phyloP scores from a whole-genome alignment of 2,329 filamentous ascomycete species.

The Lasiodiplodia theobromae region DNA sequence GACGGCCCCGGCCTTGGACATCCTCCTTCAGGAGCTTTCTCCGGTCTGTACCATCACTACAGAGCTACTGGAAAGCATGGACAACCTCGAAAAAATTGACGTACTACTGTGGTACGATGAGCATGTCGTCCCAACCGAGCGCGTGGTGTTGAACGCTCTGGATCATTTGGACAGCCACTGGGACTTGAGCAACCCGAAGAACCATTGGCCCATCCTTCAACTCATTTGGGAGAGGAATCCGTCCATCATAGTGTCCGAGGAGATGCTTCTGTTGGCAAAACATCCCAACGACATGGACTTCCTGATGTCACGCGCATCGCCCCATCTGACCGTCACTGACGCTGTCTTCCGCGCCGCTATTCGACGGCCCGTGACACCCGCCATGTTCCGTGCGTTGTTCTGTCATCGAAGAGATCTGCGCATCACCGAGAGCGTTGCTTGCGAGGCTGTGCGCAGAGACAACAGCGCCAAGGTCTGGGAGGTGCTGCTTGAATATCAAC shows the following conservation, averaged over 20 bases:
- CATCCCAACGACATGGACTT: not conserved
- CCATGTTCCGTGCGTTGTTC: not conserved
- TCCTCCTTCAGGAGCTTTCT: not conserved
- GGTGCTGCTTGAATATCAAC: conserved; percentile 1
- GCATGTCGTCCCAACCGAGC: not conserved
- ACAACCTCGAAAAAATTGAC: not conserved
- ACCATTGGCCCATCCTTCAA: not conserved
- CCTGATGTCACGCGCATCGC: not conserved
- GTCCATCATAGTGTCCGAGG: not conserved
- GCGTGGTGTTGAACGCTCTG: not conserved
- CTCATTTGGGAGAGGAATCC: not conserved
- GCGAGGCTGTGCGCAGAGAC: not conserved
- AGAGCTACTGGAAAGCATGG: not conserved
- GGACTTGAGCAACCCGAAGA: not conserved
- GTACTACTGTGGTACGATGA: not conserved
- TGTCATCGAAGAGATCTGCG: not conserved
- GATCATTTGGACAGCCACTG: not conserved
- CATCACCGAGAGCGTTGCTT: not conserved
- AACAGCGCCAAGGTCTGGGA: accelerated
- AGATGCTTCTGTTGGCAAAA: not conserved
- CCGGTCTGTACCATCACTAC: not conserved
- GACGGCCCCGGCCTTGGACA: not conserved
- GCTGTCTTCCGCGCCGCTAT: not conserved
- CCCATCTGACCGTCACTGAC: not conserved
- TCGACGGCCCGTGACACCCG: not conserved